Evolutionary conservation across 2,329 filamentous ascomycete species (phyloP).

Genomic region (Fusarium xyrophilum): DNA sequence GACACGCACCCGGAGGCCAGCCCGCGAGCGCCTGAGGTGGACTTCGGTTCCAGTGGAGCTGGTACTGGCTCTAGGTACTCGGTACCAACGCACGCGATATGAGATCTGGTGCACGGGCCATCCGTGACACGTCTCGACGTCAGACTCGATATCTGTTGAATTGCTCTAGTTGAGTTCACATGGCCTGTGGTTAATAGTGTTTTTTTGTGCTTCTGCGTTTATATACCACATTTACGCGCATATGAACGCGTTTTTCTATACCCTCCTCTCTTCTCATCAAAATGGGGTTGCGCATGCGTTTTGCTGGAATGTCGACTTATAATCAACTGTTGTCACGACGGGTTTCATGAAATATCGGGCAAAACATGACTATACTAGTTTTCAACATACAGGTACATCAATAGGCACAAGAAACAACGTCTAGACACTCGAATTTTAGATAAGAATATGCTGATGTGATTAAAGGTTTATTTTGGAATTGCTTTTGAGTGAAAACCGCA

Average conservation of each 20-base stretch:
- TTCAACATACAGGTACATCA: not conserved
- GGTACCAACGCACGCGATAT: constrained; percentile 12
- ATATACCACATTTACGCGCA: not conserved
- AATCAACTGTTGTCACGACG: accelerated
- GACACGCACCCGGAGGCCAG: constrained; percentile 17
- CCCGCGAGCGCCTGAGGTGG: constrained; percentile 8
- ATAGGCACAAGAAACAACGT: not conserved
- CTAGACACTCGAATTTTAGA: not conserved
- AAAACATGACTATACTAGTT: not conserved
- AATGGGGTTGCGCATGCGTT: not conserved
- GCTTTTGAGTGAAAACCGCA: not conserved
- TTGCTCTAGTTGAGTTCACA: not conserved
- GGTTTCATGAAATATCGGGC: not conserved
- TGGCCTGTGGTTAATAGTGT: not conserved
- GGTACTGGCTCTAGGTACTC: not conserved
- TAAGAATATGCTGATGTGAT: not conserved
- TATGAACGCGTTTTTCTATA: not conserved
- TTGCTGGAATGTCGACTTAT: not conserved
- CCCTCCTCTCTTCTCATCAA: not conserved
- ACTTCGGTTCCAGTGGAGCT: constrained; percentile 16
- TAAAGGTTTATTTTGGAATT: not conserved
- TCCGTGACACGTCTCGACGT: constrained; percentile 6
- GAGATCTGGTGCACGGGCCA: constrained; percentile 21
- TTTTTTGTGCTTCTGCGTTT: not conserved
- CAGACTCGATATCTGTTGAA: constrained; percentile 5